Evolutionary conservation across 1,139 yeast species (phyloP).

Genomic region (Saccharomyces pastorianus): DNA sequence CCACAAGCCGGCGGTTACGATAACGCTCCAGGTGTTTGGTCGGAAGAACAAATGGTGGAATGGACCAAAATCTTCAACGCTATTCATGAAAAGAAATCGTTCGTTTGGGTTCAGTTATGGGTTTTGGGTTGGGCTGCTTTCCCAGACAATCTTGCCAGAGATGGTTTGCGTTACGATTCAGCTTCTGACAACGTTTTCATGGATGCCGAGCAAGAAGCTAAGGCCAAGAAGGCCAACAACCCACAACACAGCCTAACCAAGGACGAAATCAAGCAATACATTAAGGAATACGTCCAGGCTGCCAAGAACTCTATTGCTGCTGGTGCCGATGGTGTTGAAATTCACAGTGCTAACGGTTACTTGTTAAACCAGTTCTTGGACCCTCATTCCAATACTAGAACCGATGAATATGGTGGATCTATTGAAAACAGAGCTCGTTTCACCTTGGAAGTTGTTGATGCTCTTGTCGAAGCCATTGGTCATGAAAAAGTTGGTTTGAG

Average conservation of each 20-base stretch:
- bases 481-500: slow-evolving; percentile 48
- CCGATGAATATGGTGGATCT: slow-evolving; percentile 62
- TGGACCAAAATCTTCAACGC: slow-evolving; percentile 45
- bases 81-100: slow-evolving; percentile 49
- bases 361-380: slow-evolving; percentile 54
- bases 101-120: slow-evolving; percentile 51
- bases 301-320: slow-evolving; percentile 38
- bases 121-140: slow-evolving; percentile 48
- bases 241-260: slow-evolving; percentile 33
- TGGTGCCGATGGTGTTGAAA: slow-evolving; percentile 63
- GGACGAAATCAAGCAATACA: slow-evolving; percentile 34
- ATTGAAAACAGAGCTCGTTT: slow-evolving; percentile 59
- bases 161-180: slow-evolving; percentile 32
- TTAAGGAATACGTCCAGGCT: slow-evolving; percentile 32
- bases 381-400: slow-evolving; percentile 45
- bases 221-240: slow-evolving; percentile 30
- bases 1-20: slow-evolving; percentile 36
- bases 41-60: slow-evolving; percentile 38
- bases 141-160: slow-evolving; percentile 37
- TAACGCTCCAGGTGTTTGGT: slow-evolving; percentile 49
- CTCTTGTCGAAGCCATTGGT: slow-evolving; percentile 44
- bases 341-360: slow-evolving; percentile 66
- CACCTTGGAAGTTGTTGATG: slow-evolving; percentile 49
- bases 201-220: slow-evolving; percentile 31
- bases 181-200: slow-evolving; percentile 32